Conservation (phyloP, 257 asterid species). For the Rhazya stricta region DNA sequence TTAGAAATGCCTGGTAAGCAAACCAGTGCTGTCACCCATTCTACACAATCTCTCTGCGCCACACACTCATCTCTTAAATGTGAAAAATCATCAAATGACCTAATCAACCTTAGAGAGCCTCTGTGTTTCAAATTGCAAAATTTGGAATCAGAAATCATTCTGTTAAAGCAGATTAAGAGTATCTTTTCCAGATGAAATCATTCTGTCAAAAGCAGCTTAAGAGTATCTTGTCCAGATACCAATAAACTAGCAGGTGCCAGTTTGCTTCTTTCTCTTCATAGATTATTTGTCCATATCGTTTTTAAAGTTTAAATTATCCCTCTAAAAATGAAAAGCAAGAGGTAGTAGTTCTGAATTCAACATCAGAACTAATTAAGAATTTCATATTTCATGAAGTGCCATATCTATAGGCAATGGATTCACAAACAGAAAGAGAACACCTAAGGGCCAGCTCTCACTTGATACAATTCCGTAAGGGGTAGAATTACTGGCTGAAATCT, state of each 20-base stretch:
- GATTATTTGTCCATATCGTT: background rate
- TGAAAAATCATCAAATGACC: background rate
- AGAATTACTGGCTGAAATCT: slow-evolving; percentile 64
- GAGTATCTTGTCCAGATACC: background rate
- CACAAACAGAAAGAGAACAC: background rate
- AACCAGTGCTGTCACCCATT: background rate
- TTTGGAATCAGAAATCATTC: background rate
- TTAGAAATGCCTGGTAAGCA: too few relatives aligned
- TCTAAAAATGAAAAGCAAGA: background rate
- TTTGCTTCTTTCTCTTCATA: background rate
- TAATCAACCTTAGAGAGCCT: background rate
- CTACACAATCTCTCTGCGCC: background rate
- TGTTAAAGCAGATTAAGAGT: too few relatives aligned
- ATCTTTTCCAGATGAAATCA: too few relatives aligned
- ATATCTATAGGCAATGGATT: background rate
- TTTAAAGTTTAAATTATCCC: background rate
- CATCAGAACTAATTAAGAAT: background rate
- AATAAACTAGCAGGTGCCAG: background rate
- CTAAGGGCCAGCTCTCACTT: slow-evolving; percentile 28
- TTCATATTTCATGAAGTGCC: background rate
- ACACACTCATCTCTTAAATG: background rate
- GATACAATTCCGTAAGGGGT: slow-evolving; percentile 51
- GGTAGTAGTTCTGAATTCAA: background rate
- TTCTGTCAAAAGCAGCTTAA: too few relatives aligned
- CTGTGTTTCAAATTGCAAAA: background rate